These are phyloP conservation scores for Mariannaea sp. DNA, from an alignment of 2,329 filamentous ascomycete species.

Conservation along the genomic window DNA sequence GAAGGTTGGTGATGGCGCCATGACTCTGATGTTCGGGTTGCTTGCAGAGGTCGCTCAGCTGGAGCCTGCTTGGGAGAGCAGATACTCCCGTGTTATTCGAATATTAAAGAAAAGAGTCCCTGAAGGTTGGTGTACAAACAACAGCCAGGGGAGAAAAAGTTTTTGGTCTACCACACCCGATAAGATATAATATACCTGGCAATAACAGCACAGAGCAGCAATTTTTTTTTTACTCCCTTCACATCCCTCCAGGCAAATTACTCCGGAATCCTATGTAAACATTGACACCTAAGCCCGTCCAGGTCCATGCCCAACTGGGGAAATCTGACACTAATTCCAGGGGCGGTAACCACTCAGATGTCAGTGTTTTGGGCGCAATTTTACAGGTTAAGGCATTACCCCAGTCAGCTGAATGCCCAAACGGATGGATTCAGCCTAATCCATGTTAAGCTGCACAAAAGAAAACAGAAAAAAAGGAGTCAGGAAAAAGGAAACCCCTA, in stretches of 20 bases:
- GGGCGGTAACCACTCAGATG: constrained; percentile 6
- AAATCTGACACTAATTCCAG: constrained; percentile 24
- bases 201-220: too few species aligned
- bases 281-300: constrained; percentile 16
- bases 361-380: constrained; percentile 8
- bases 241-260: neutral
- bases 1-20: constrained; percentile 35
- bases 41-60: constrained; percentile 3
- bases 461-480: neutral
- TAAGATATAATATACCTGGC: too few species aligned
- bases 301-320: constrained; percentile 29
- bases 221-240: neutral
- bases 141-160: neutral
- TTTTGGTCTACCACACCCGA: neutral
- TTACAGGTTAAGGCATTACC: constrained; percentile 12
- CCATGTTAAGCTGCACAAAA: neutral
- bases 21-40: constrained; percentile 13
- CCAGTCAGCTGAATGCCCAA: constrained; percentile 4
- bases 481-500: neutral
- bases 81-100: constrained; percentile 2
- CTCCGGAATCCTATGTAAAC: neutral
- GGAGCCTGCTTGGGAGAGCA: constrained; percentile 2
- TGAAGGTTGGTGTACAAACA: neutral
- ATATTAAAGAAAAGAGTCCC: neutral
- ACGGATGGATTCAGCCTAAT: neutral